Base-by-base conservation (phyloP, 2,329 filamentous ascomycete genomes). In the Colletotrichum sansevieriae region DNA sequence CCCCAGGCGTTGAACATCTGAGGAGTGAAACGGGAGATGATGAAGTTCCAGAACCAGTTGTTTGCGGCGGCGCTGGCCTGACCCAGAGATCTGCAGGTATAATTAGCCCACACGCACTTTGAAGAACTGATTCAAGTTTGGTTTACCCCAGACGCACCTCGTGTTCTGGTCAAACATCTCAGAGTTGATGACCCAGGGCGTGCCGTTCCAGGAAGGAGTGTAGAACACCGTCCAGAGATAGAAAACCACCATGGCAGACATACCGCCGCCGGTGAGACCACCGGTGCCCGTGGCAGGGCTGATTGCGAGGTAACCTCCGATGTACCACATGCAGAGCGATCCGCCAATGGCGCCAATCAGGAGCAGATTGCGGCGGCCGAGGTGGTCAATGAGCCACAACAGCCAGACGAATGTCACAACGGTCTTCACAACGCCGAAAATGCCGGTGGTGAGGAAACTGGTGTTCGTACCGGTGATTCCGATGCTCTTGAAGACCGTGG, bases 341-440 rank as follows among this genome's bases (percentile, higher is more conserved):
- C 89, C 89, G 62, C 82, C 83, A 13, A 80, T 66, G 47, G 81
- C 90, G 63, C 92, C 92, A 70, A 86, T 82, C 77, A 94, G 84
- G 59, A 94, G 84, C 18, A 93, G 84, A 22, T 85, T 87, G 63
- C 83, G 83, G 3, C 83, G 82, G 33, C 83, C 83, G 13, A 82
- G 70, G 49, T 84, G 85, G 75, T 93, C 91, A 70, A 93, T 89
- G 52, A 93, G 83, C 76, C 86, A 88, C 68, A 93, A 81, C 13
- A 93, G 83, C 89, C 91, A 94, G 70, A 93, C 68, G 35, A 93
- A 77, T 0, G 91, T 93, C 46, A 91, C 78, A 0, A 85, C 78
- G 0, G 91, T 93, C 83, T 93, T 93, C 75, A 94, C 90, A 1
- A 93, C 89, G 56, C 92, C 92, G 73, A 92, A 94, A 71, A 94